These are phyloP conservation scores for Cunninghamia lanceolata DNA, from an alignment of 75 land plant genomes.

Conservation along the genomic window DNA sequence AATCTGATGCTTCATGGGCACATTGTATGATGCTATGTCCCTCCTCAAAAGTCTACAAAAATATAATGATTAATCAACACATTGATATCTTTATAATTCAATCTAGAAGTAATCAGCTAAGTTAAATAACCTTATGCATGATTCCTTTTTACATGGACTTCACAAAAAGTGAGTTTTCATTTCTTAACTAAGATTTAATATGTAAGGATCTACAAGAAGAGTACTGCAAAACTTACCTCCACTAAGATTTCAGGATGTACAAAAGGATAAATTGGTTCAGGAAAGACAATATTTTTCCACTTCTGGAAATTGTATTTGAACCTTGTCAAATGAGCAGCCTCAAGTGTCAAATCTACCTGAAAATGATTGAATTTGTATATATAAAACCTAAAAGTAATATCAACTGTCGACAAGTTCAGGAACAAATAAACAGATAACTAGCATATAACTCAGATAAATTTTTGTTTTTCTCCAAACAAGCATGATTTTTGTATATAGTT, in stretches of 20 bases:
- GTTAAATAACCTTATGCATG: not conserved
- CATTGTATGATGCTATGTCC: constrained; percentile 30
- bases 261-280: constrained; percentile 35
- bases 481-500: too few relatives aligned
- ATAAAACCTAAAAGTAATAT: too few relatives aligned
- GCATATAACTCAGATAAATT: too few relatives aligned
- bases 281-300: constrained; percentile 34
- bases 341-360: constrained; percentile 43
- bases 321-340: constrained; percentile 41
- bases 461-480: too few relatives aligned
- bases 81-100: not conserved
- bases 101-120: not conserved
- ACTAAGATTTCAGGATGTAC: constrained; percentile 46
- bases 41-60: constrained; percentile 39
- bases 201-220: not conserved
- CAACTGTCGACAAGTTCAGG: too few relatives aligned
- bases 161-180: not conserved
- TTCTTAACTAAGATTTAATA: not conserved
- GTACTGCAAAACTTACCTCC: constrained; percentile 8
- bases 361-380: too few relatives aligned
- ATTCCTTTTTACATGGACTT: not conserved
- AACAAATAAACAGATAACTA: too few relatives aligned
- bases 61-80: not conserved
- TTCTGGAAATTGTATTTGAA: constrained; percentile 34
- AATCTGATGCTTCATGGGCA: constrained; percentile 16